Evolutionary conservation across 495 filamentous ascomycete genomes (phyloP).

Genomic region (Neurospora cerealis): DNA sequence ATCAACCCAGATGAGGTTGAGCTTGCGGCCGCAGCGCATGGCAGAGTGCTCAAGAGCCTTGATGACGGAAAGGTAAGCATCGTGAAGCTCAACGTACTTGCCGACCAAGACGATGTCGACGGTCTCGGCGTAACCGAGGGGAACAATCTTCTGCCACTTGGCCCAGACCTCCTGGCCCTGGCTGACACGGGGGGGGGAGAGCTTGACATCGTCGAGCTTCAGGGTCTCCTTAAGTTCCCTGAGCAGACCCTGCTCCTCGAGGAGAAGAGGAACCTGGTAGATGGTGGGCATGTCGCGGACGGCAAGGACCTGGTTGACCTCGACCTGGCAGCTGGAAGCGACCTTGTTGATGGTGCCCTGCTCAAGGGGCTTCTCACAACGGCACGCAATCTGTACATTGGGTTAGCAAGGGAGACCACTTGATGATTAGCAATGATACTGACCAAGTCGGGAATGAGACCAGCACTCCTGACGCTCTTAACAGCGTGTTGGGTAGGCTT

Average conservation of each 20-base stretch:
- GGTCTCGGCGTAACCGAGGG: conserved; percentile 39
- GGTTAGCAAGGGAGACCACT: background rate
- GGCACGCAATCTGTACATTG: conserved; percentile 65
- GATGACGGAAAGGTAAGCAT: conserved; percentile 67
- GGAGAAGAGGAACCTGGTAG: conserved; percentile 86
- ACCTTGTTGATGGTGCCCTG: conserved; percentile 76
- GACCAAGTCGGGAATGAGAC: conserved; percentile 76
- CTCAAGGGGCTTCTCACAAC: conserved; percentile 66
- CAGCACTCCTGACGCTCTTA: conserved; percentile 66
- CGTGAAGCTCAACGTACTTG: conserved; percentile 76
- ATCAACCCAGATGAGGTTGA: conserved; percentile 77
- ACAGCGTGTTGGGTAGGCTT: conserved; percentile 93
- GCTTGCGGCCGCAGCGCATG: conserved; percentile 74
- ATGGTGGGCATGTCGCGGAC: conserved; percentile 80
- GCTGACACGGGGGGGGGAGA: conserved; percentile 36
- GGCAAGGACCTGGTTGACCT: conserved; percentile 67
- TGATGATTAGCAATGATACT: conserved; percentile 7
- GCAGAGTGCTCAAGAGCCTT: conserved; percentile 85
- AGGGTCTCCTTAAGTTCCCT: conserved; percentile 49
- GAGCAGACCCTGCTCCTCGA: conserved; percentile 69
- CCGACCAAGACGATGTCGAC: conserved; percentile 84
- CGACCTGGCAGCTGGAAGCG: conserved; percentile 75
- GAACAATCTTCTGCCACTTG: conserved; percentile 60
- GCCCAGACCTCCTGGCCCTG: conserved; percentile 59
- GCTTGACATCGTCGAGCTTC: conserved; percentile 41